A percentile compares a stretch with the other conserved stretches of the same genome.
phyloP scores from a whole-genome alignment of 495 filamentous ascomycete genomes.

The Tuber melanosporum region DNA sequence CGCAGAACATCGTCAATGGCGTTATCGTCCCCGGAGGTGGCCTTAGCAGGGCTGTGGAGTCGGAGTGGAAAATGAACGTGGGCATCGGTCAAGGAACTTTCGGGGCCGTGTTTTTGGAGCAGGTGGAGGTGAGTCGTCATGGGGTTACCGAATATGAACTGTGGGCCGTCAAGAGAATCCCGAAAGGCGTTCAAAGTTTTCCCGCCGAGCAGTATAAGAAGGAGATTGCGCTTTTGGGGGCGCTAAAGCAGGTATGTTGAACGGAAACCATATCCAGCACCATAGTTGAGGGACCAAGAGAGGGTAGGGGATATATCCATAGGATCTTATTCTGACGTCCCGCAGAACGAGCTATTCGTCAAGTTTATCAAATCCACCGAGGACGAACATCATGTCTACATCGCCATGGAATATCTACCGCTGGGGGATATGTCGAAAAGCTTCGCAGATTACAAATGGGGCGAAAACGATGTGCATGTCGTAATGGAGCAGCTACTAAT shows the following conservation, averaged over 20 bases:
- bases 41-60: neutral
- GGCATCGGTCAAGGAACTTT: neutral
- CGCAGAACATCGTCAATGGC: neutral
- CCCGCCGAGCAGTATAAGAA: neutral
- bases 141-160: neutral
- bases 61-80: neutral
- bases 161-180: neutral
- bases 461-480: neutral
- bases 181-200: neutral
- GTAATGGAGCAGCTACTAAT: constrained; percentile 5
- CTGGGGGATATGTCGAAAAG: neutral
- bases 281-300: neutral
- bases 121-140: neutral
- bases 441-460: neutral
- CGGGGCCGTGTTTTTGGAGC: neutral
- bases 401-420: constrained; percentile 7
- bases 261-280: neutral
- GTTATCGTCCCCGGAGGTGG: neutral
- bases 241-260: neutral
- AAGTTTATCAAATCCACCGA: neutral
- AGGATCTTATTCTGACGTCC: neutral
- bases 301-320: neutral
- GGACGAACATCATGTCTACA: neutral
- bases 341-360: neutral
- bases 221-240: neutral